Base-by-base conservation (phyloP, 257 asterid species). In the Verbena officinalis region DNA sequence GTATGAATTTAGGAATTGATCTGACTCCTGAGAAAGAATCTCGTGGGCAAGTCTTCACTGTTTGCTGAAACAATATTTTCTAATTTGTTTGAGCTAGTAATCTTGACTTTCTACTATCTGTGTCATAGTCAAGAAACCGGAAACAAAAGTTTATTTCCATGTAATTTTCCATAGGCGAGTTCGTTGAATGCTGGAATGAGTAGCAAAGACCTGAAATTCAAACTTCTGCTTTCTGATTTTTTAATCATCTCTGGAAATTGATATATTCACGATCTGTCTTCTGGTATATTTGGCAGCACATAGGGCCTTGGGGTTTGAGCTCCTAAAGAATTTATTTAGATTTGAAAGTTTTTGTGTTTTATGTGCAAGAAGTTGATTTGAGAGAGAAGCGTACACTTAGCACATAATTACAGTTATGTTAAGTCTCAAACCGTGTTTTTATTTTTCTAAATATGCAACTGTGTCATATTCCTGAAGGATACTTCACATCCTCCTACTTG, bases 31-130 rank as follows among this genome's bases (percentile, higher is more conserved):
- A 5, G 24, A 57, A 31, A 40, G 51, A 19, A 64, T 8, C 16
- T 56, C 46, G 66, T 45, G 62, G 62, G 12, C 48, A 21, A 36
- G 57, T 13, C 31, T 64, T 57, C 19, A 2, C 2, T 65, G 14
- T 64, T 59, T 56, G 45, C 69, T 44, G 67, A 11, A 21, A 19
- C 40, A 8, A 23, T 8, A n/a, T 45, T 48, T 8, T 16, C 19
- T 16, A 60, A 44, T 38, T 44, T n/a, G n/a, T 27, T 43, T 66
- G 12, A 43, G 22, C 4, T 15, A 17, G 55, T 38, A 19, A 5
- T 50, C 24, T 23, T 44, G 55, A 33, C 22, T 33, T n/a, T n/a
- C 10, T 45, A 9, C 12, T 17, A 21, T 68, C 33, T 33, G 16
- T n/a, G n/a, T n/a, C n/a, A n/a, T n/a, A n/a, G n/a, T n/a, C n/a